Evolutionary conservation across 495 filamentous ascomycete species (phyloP), one percentile per base, ranked within the genome.

Genomic region (Delitschia confertaspora): DNA sequence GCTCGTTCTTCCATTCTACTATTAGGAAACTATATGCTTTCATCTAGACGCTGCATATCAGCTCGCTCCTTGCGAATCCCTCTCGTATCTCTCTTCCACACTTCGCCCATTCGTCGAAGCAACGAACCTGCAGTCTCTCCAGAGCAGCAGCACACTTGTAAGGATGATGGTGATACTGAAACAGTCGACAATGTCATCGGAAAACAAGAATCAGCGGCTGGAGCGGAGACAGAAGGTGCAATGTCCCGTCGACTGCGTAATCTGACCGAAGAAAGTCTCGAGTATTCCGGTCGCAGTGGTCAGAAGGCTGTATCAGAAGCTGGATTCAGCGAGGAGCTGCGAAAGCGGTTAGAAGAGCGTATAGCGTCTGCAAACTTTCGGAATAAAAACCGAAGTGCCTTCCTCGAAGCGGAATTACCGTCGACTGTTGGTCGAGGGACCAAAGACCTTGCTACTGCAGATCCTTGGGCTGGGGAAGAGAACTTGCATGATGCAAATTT

Each of bases 301-400:
- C 72, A 66, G 32, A 80, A 79, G 55, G 83, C 82, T n/a, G 70
- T 95, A 10, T 70, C 83, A 55, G 82, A 93, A 42, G 85, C 84
- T 33, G 85, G 84, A 21, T 94, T 98, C 67, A 82, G 79, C 40
- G 83, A 88, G 13, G 87, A 94, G 45, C 65, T 96, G 47, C 93
- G 86, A 57, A 65, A 65, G 47, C 63, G 75, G 43, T 69, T 98
- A 3, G 76, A 88, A 39, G 79, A 81, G 50, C 80, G 80, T 53
- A 71, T 96, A 3, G 73, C 78, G 42, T 73, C 70, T 29, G 74
- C 80, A 17, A 69, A 78, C 19, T 93, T 95, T 61, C 72, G 68
- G 42, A 76, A 69, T 35, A 73, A 88, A 21, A 59, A 94, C 67
- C 67, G 81, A 10, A 61, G 69, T 38, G 80, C 83, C 2, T 79